Percentiles rank a stretch among this genome's conserved stretches.
These are phyloP conservation scores for Pelargonium australe DNA, from an alignment of 441 rosid genomes.

Conservation along the genomic window DNA sequence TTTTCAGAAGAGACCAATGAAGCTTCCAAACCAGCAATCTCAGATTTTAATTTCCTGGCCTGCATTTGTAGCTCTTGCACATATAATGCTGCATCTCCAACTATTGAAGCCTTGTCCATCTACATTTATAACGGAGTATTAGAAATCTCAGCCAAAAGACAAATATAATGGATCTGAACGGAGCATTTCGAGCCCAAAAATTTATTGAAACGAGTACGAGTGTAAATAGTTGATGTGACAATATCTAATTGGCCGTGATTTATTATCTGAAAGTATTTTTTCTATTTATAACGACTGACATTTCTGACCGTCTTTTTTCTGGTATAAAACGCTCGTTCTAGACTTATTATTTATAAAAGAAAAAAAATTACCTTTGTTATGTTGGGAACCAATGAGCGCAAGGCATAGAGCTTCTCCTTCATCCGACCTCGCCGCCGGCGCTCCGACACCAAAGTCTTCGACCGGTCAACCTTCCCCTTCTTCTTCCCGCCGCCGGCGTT, in stretches of 20 bases:
- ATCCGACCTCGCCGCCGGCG: slow-evolving; percentile 63
- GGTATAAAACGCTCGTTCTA: no score
- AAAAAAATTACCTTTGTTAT: slow-evolving; percentile 78
- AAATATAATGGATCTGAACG: no score
- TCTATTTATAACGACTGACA: no score
- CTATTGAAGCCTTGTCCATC: slow-evolving; percentile 92
- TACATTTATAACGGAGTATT: no score
- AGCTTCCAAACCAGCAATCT: slow-evolving; percentile 56
- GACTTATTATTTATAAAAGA: no score
- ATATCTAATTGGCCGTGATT: no score
- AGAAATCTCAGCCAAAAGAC: no score
- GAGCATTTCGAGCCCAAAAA: no score
- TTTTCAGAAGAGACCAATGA: slow-evolving; percentile 34
- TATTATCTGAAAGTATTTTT: no score
- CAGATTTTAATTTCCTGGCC: slow-evolving; percentile 63
- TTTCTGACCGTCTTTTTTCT: no score
- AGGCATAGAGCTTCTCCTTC: slow-evolving; percentile 83
- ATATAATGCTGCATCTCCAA: slow-evolving; percentile 72
- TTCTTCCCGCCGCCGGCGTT: slow-evolving; percentile 23
- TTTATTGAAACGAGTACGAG: no score
- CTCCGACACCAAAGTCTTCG: slow-evolving; percentile 67
- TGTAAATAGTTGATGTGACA: no score
- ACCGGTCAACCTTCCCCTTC: slow-evolving; percentile 50
- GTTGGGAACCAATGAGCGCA: slow-evolving; percentile 81
- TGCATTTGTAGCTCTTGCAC: slow-evolving; percentile 65